A percentile compares a stretch with the other conserved stretches of the same genome.
phyloP scores from a whole-genome alignment of 176 grass and related monocot species.

The Triticum aestivum region DNA sequence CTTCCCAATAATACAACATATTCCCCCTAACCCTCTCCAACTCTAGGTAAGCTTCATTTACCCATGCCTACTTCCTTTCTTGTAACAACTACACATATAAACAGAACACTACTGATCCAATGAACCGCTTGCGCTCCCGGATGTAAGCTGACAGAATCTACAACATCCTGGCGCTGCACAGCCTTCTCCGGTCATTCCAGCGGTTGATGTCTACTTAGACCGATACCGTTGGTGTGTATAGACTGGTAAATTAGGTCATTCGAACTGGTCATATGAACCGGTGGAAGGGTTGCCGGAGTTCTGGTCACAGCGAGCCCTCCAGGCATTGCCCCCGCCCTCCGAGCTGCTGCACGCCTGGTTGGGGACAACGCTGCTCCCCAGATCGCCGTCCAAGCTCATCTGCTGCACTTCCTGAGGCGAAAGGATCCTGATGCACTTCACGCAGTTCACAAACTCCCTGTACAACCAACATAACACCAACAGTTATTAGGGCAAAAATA shows the following conservation, averaged over 20 bases:
- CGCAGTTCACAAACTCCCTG: constrained; percentile 82
- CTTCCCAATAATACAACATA: constrained; percentile 21
- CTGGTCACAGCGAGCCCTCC: constrained; percentile 68
- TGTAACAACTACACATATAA: constrained; percentile 56
- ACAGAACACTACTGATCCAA: constrained; percentile 37
- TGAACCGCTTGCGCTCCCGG: constrained; percentile 26
- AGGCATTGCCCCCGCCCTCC: constrained; percentile 58
- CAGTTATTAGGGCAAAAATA: constrained; percentile 19
- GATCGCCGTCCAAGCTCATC: constrained; percentile 78
- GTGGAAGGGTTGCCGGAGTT: constrained; percentile 76
- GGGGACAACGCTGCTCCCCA: constrained; percentile 52
- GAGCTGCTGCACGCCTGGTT: constrained; percentile 70
- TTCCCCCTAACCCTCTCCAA: constrained; percentile 15
- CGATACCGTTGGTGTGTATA: background rate
- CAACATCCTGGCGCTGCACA: constrained; percentile 3
- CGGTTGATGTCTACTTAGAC: background rate
- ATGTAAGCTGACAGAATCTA: constrained; percentile 44
- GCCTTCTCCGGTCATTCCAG: background rate
- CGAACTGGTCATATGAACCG: constrained; percentile 75
- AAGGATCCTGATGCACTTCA: constrained; percentile 67
- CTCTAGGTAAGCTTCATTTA: constrained; percentile 37
- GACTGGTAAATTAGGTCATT: constrained; percentile 38
- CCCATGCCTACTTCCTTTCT: constrained; percentile 36
- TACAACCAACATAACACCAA: background rate
- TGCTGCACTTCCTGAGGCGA: constrained; percentile 79